Evolutionary conservation across 1,284 basidiomycete species (phyloP), one percentile per base, ranked within the genome.

Genomic region (Schizophyllum amplum): DNA sequence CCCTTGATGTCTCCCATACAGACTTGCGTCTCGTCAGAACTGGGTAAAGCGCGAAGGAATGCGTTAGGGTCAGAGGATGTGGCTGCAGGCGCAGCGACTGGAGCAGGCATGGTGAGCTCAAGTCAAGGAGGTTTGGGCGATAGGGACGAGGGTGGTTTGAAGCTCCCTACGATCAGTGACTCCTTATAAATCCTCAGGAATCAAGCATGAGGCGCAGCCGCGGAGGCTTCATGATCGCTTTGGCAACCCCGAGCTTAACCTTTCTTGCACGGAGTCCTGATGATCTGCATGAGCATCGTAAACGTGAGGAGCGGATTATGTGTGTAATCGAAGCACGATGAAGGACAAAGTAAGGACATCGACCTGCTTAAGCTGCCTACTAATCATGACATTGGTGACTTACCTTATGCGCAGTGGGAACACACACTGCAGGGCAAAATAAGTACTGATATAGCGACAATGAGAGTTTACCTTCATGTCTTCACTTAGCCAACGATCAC

Each of bases 1-100:
- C 75, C 75, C 51, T 62, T 63, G 57, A 77, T 71, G 11, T 62
- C 46, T 6, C 68, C 65, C 15, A 68, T 62, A 33, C 72, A 67
- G 23, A 63, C 24, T 24, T 55, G 33, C 33, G 17, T 17, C 33
- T 42, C 33, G 13, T 9, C 13, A 9, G 33, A 42, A 9, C 13
- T 42, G 7, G 13, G 33, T 17, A 42, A 17, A 9, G 33, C 17
- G 33, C 33, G 33, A 17, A 42, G 11, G 33, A 42, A 42, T 9
- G 33, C 17, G 33, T 42, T 42, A 17, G 33, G 33, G 17, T 42
- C 33, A 9, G 17, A 42, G 33, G 7, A 42, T 9, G 33, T 42
- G 13, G 33, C 13, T 42, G 33, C n/a, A 42, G 33, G 33, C 33
- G 2, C 33, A 9, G 33, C 33, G 33, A 42, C 4, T 42, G 13